Conservation (phyloP, 176 grass and related monocot genomes). For the Puccinellia tenuiflora region DNA sequence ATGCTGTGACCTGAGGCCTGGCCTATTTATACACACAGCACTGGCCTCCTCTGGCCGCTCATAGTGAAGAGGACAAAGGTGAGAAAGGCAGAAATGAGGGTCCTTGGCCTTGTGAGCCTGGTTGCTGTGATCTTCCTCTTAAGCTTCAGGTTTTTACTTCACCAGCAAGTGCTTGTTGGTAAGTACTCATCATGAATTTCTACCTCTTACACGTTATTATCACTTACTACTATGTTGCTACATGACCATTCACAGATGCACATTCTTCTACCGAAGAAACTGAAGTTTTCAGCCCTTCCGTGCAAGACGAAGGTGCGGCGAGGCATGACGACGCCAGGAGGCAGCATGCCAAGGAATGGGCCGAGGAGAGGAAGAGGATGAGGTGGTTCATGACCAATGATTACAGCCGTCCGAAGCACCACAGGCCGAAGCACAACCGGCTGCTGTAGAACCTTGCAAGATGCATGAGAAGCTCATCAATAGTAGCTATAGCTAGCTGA, state of each 20-base stretch:
- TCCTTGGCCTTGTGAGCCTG: constrained; percentile 36
- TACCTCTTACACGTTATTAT: neutral
- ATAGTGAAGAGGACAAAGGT: neutral
- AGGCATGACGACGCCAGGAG: constrained; percentile 17
- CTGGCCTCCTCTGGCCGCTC: neutral
- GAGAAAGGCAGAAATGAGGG: constrained; percentile 36
- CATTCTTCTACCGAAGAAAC: neutral
- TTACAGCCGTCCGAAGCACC: constrained; percentile 22
- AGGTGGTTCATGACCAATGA: constrained; percentile 51
- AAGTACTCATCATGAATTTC: constrained; percentile 5
- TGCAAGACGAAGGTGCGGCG: constrained; percentile 26
- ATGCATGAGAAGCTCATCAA: neutral
- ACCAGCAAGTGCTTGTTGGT: constrained; percentile 56
- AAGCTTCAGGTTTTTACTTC: constrained; percentile 49
- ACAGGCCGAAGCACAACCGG: constrained; percentile 52
- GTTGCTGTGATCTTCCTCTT: constrained; percentile 49
- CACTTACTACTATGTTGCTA: neutral
- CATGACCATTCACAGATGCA: neutral
- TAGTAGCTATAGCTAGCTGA: neutral
- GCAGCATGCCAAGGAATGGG: constrained; percentile 32
- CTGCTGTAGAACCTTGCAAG: neutral
- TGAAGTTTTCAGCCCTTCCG: neutral
- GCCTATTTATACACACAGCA: constrained; percentile 12
- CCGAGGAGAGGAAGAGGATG: constrained; percentile 46
- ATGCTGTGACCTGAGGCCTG: constrained; percentile 19